phyloP scores from a whole-genome alignment of 2,329 filamentous ascomycete species.

The Cercospora sesami region DNA sequence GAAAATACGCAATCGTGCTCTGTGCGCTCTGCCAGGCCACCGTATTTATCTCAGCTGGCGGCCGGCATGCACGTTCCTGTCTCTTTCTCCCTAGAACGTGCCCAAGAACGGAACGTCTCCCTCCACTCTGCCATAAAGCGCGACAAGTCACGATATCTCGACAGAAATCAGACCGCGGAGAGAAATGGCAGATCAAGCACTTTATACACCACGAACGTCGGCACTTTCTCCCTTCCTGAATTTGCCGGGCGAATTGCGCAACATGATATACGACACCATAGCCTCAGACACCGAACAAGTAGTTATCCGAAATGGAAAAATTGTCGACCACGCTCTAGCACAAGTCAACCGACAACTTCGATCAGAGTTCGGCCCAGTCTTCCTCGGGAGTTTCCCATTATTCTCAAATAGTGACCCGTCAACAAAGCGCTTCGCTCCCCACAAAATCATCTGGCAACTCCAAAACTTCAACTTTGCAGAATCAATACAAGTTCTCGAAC shows the following conservation, averaged over 20 bases:
- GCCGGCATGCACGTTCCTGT: too few species aligned
- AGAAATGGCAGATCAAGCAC: not conserved
- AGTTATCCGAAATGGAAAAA: conserved; percentile 15
- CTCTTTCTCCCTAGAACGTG: too few species aligned
- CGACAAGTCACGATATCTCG: not conserved
- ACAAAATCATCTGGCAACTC: conserved; percentile 12
- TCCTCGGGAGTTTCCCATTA: not conserved
- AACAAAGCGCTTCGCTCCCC: conserved; percentile 1
- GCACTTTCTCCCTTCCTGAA: conserved; percentile 16
- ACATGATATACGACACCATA: conserved; percentile 31
- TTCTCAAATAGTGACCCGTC: not conserved
- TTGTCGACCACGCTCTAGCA: conserved; percentile 16
- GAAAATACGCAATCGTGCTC: not conserved
- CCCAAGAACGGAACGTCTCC: not conserved
- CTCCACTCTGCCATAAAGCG: not conserved
- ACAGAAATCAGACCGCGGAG: not conserved
- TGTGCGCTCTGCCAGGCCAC: not conserved
- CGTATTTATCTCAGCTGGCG: not conserved
- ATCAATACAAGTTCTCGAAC: conserved; percentile 14
- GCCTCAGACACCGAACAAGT: conserved; percentile 14
- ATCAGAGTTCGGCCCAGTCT: conserved; percentile 18
- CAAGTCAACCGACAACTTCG: conserved; percentile 19
- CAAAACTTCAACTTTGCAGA: conserved; percentile 18
- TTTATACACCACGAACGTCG: not conserved
- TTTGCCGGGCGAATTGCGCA: conserved; percentile 29